phyloP scores from a whole-genome alignment of 176 grass and related monocot species.

The Aegilops umbellulata region DNA sequence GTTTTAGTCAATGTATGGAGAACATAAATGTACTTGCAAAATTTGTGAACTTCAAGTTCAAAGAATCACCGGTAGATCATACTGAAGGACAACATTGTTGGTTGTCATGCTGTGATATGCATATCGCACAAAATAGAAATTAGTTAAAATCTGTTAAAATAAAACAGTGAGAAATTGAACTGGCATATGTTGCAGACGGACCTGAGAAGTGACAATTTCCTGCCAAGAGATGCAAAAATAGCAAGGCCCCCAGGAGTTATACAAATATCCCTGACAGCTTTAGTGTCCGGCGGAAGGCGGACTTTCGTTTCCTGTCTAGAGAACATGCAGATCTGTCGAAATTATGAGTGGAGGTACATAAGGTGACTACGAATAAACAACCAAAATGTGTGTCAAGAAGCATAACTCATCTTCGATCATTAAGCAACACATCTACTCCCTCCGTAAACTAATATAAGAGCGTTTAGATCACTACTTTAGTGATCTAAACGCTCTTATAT shows the following conservation, averaged over 20 bases:
- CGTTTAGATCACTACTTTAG: too few relatives aligned
- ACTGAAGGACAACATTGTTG: slow-evolving; percentile 73
- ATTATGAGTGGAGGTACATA: slow-evolving; percentile 28
- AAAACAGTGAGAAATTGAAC: slow-evolving; percentile 20
- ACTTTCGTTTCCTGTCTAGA: slow-evolving; percentile 49
- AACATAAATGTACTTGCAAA: slow-evolving; percentile 12
- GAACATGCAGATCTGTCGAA: slow-evolving; percentile 73
- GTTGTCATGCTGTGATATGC: slow-evolving; percentile 54
- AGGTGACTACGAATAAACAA: slow-evolving; percentile 29
- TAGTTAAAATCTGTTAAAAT: neutral
- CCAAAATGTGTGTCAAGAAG: slow-evolving; percentile 6
- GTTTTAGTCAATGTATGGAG: slow-evolving; percentile 6
- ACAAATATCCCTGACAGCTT: slow-evolving; percentile 76
- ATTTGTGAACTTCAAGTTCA: slow-evolving; percentile 38
- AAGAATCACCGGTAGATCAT: slow-evolving; percentile 80
- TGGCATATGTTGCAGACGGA: slow-evolving; percentile 28
- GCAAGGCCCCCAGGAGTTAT: slow-evolving; percentile 53
- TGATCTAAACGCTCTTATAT: too few relatives aligned
- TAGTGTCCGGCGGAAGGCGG: slow-evolving; percentile 69
- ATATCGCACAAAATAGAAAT: slow-evolving; percentile 26
- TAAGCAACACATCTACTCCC: slow-evolving; percentile 24
- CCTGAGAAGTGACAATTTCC: slow-evolving; percentile 77
- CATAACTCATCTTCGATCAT: neutral
- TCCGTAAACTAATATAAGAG: too few relatives aligned
- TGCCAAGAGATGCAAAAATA: slow-evolving; percentile 81